Evolutionary conservation across 805 yeast species (phyloP), one percentile per base, ranked within the genome.

Genomic region (Blastobotrys chiropterorum): DNA sequence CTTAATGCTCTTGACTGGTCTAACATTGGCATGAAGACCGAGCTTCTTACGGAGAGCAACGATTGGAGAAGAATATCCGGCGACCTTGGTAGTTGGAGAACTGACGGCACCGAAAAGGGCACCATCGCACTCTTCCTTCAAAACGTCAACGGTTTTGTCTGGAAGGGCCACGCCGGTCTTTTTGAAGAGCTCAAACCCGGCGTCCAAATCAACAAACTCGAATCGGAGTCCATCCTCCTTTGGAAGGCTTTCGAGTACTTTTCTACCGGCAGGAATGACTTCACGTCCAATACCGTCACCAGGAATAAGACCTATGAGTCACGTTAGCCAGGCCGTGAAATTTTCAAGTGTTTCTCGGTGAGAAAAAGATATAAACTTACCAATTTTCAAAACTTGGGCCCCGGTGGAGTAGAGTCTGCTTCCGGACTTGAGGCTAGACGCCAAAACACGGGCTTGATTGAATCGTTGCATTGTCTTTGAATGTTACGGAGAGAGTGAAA

Each of bases 281-380:
- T 94, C 99, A 65, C 86, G 82, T 51, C 99, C 99, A 61, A 94
- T 94, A 59, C 99, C 99, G 69, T 94, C 99, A 67, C 99, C 99
- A 49, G 99, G 97, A 61, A 94, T 90, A 66, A 94, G 78, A 54
- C 62, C 62, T 43, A 59, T 44, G 47, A 44, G 47, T 13, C 34
- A 26, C 34, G 34, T 26, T 26, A 26, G 34, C 34, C 8, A 26
- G 34, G 34, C 11, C 11, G 5, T 26, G 34, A 11, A 26, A 26
- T 6, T 6, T 26, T 26, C n/a, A n/a, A n/a, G n/a, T n/a, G n/a
- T n/a, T n/a, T n/a, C n/a, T n/a, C n/a, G n/a, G n/a, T n/a, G n/a
- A n/a, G n/a, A n/a, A n/a, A n/a, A n/a, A n/a, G n/a, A n/a, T n/a
- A n/a, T n/a, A n/a, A 26, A 5, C 34, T 26, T 26, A 26, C 34